Base-by-base conservation (phyloP, 2,329 filamentous ascomycete genomes). In the Sporothrix globosa region DNA sequence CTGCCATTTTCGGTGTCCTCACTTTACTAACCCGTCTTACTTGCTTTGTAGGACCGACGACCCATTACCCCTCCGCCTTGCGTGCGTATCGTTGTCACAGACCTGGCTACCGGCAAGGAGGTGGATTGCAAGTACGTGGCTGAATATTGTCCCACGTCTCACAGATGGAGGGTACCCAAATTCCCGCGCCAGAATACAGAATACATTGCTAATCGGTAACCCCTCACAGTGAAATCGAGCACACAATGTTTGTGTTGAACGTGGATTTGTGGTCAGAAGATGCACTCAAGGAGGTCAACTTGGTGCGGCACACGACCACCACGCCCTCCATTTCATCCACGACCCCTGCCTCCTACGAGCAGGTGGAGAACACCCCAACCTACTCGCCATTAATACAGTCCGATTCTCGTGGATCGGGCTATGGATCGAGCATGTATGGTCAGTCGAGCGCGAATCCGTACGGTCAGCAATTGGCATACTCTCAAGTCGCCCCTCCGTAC, bases 31-130 rank as follows among this genome's bases (percentile, higher is more conserved):
- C 27, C 10, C 39, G 13, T 52, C 27, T 34, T 46, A 19, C 4
- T 21, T 39, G 19, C 30, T 48, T n/a, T 44, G 70, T 76, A 97
- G 92, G 96, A 99, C 80, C 92, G 96, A 74, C 88, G 96, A 74
- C 96, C 96, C 34, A 97, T 99, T 76, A 98, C 96, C 39, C 95
- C 96, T 17, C 96, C 96, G 27, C 95, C 96, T 3, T 97, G 95
- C 80, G 91, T 98, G 68, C 88, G 91, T 73, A 86, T 98, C 14
- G 85, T 96, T 52, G 90, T 98, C 67, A 88, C 86, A 72, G 92
- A 97, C 79, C 83, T 86, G 54, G 81, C 82, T 19, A 94, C 92
- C 0, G 90, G 91, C 27, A 90, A 92, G 77, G 93, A 97, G 78
- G 87, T 97, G 56, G 91, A 96, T 78, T 90, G 90, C 82, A 92